Conservation (phyloP, 257 asterid species). For the Buddleja alternifolia region DNA sequence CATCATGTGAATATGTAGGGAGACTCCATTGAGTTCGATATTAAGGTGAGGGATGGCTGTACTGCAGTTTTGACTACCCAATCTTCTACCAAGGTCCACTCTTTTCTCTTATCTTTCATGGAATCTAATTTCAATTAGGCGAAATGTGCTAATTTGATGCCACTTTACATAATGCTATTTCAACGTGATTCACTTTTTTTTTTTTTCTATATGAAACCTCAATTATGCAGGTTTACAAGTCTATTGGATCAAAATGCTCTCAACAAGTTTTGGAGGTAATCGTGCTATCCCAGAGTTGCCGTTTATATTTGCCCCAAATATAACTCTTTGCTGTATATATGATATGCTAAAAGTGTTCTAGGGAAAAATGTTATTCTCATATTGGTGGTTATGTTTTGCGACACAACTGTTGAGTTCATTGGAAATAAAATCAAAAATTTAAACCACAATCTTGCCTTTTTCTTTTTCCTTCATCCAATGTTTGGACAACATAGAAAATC, state of each 20-base stretch:
- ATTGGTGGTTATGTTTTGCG: not conserved
- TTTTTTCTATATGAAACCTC: not conserved
- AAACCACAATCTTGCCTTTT: not conserved
- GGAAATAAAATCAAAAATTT: not conserved
- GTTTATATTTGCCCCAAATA: not conserved
- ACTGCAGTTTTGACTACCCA: conserved; percentile 91
- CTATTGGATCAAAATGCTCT: conserved; percentile 65
- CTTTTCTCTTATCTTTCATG: conserved; percentile 1
- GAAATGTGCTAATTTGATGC: not conserved
- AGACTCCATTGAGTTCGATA: conserved; percentile 64
- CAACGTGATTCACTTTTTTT: not conserved
- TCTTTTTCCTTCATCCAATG: not conserved
- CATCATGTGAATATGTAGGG: conserved; percentile 52
- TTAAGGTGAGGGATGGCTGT: conserved; percentile 67
- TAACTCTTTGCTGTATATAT: not conserved
- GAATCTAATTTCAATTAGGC: not conserved
- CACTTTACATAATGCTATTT: too few relatives aligned
- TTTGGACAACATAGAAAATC: not conserved
- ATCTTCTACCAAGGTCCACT: conserved; percentile 87
- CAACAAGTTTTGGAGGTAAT: conserved; percentile 79
- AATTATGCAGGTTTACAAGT: conserved; percentile 80
- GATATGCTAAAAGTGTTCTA: not conserved
- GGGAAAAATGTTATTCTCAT: not conserved
- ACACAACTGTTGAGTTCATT: not conserved
- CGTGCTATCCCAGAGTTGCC: not conserved